phyloP scores from a whole-genome alignment of 805 yeast species.

The Candida lessepsii region DNA sequence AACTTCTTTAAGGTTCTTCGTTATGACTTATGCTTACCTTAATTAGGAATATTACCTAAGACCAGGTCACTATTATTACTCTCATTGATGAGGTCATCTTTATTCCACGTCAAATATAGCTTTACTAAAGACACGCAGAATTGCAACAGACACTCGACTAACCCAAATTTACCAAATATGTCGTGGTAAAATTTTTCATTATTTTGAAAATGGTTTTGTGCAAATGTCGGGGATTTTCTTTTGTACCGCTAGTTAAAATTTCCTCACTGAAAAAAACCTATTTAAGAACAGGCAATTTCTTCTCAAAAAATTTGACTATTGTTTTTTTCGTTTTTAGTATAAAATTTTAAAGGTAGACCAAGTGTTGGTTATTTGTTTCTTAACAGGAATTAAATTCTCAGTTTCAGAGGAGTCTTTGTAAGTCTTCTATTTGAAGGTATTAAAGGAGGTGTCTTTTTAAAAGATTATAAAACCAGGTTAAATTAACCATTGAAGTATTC shows the following conservation, averaged over 20 bases:
- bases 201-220: neutral
- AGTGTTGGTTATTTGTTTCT: constrained; percentile 5
- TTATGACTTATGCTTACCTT: too few species aligned
- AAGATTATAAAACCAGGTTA: neutral
- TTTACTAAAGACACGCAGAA: neutral
- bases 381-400: constrained; percentile 5
- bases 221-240: constrained; percentile 3
- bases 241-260: constrained; percentile 3
- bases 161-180: neutral
- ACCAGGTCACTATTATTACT: too few species aligned
- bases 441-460: neutral
- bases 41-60: neutral
- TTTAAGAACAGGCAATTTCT: constrained; percentile 4
- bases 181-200: neutral
- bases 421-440: constrained; percentile 4
- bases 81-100: neutral
- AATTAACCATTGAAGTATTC: too few species aligned
- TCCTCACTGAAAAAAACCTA: constrained; percentile 3
- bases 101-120: neutral
- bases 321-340: constrained; percentile 6
- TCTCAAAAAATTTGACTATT: constrained; percentile 3
- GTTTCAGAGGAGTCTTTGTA: constrained; percentile 5
- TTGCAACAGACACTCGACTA: neutral
- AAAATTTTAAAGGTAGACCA: constrained; percentile 2
- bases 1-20: neutral